Evolutionary conservation across 2,329 filamentous ascomycete species (phyloP), one percentile per base, ranked within the genome.

Genomic region (Colletotrichum salicis): DNA sequence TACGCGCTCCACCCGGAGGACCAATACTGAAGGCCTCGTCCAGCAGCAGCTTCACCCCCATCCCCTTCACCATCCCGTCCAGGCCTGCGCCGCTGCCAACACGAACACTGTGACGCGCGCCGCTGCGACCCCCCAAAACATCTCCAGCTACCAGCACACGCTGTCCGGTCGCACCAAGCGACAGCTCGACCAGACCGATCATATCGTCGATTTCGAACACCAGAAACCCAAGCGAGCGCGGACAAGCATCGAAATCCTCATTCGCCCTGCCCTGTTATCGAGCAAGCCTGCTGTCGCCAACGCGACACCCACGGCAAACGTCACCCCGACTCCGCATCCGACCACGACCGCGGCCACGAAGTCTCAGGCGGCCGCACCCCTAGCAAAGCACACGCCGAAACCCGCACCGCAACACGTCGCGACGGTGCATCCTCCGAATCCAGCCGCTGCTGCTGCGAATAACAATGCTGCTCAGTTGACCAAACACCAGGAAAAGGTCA

Each of bases 401-500:
- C n/a, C 64, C 33, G 48, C 61, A 52, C 59, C 56, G 4, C 57
- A 67, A 62, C 64, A 65, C 63, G 64, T 63, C 71, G 71, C 65
- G 69, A 70, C 71, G 71, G 67, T 59, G 66, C 74, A 67, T 62
- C 61, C 69, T 54, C 67, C 74, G 77, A 67, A 45, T 51, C 27
- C 24, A n/a, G 12, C 61, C 22, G 15, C 67, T 74, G 76, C 76
- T 67, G 68, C 76, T 56, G 67, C 61, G 59, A 74, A 78, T 61
- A 71, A 78, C 71, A 67, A 69, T 71, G 74, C 64, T 48, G 13
- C 71, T 60, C 77, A 75, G 73, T 74, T 83, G 64, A 87, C 85
- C 75, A 88, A 85, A 79, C 85, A 89, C 73, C 86, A 87, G 76
- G 84, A 87, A 75, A 91, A 90, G 79, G 86, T 88, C 64, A 86